Base-by-base conservation (phyloP, 2,329 filamentous ascomycete species). In the Thelonectria discophora region DNA sequence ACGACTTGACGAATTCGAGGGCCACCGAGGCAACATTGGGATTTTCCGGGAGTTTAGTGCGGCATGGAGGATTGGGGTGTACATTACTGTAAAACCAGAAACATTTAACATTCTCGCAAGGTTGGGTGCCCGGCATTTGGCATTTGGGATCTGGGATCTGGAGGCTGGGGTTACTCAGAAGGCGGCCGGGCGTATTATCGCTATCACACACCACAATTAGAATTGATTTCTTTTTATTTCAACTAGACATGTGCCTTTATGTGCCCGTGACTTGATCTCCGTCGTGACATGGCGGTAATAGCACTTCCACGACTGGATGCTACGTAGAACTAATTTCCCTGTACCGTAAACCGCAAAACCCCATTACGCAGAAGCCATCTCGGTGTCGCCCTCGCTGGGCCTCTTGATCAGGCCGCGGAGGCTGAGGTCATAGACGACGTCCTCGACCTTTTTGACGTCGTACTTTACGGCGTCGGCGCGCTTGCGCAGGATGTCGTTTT, bases 391-490 rank as follows among this genome's bases (percentile, higher is more conserved):
- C 39, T 72, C 72, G 0, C 69, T 70, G 3, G 74, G 69, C 67
- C 84, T 82, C 46, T 90, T 87, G 50, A 96, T 84, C 73, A 98
- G 77, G 52, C 95, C 94, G 61, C 95, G 86, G 74, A 99, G 80
- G 21, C 92, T 94, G 58, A 99, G 81, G 76, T 99, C 95, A 74
- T 99, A 99, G 52, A 98, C 94, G 12, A 99, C 93, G 74, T 98
- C 95, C 82, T 99, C 95, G 12, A 97, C 93, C 76, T 97, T 94
- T 84, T 98, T 99, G 73, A 99, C 93, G 72, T 91, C 90, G 75
- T 99, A 99, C 83, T 99, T 99, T 78, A 99, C 91, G 5, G 90
- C 91, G 79, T 99, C 95, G 58, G 92, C 93, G 64, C 93, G 86
- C 80, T 93, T 92, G 62, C 95, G 86, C 73, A 99, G 79, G 20